Evolutionary conservation across 768 basidiomycete genomes (phyloP), one percentile per base, ranked within the genome.

Genomic region (Hysterangium stoloniferum): DNA sequence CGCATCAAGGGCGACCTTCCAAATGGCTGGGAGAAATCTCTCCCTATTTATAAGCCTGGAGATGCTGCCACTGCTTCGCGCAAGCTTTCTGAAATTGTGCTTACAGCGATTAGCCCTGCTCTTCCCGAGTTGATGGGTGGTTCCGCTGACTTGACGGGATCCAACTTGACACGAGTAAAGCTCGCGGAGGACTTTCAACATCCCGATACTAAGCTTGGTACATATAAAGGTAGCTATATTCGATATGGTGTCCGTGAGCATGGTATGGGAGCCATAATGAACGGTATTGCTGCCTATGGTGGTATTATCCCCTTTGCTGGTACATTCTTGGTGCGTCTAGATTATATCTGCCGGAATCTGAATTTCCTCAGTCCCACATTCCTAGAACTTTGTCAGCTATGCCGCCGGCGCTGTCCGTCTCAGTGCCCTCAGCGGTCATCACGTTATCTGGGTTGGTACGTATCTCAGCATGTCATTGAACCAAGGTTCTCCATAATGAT

Each of bases 211-310:
- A 81, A 81, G 28, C 75, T 95, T 37, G 94, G 94, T 52, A 75
- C 65, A 53, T 95, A 92, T 67, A 69, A 80, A 51, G 94, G 94
- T 46, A 86, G 83, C 41, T 96, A 97, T 66, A 80, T 97, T 65
- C 86, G 93, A 49, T 97, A 86, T 71, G 94, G 94, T 78, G 92
- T 97, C 52, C 88, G 94, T 68, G 94, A 97, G 67, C 94, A 97
- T 68, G 94, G 75, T 58, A 97, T 96, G 93, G 88, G 86, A 60
- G 94, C 93, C 48, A 92, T 97, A 60, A 89, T 84, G 57, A 96
- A 96, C 66, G 93, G 93, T 64, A 66, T 94, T 55, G 66, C 74
- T 55, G 93, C 92, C 2, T 97, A 96, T 67, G 93, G 93, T 54
- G 89, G 80, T 59, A 81, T 94, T 61, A 78, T 95, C 55, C 93